Conservation (phyloP, 305 asterid genomes). For the Plantago rigida region DNA sequence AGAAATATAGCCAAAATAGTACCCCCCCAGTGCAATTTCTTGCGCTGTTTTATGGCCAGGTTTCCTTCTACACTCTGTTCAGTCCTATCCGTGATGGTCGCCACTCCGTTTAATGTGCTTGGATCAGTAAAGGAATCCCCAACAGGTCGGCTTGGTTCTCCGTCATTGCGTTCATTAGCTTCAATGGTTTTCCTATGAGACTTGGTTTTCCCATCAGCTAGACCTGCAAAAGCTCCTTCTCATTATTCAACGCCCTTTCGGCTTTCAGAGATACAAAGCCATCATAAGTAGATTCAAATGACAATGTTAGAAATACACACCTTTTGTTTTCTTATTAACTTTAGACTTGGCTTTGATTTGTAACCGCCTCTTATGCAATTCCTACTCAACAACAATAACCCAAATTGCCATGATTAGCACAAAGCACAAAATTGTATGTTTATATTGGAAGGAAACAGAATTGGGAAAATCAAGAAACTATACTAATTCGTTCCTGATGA, state of each 20-base stretch:
- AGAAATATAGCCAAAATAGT: conserved; percentile 11
- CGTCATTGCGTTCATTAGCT: conserved; percentile 23
- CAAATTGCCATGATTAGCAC: background rate
- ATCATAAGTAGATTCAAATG: too few relatives aligned
- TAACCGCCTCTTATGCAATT: conserved; percentile 65
- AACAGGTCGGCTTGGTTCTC: conserved; percentile 22
- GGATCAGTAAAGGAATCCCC: conserved; percentile 22
- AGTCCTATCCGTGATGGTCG: conserved; percentile 15
- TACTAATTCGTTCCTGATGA: too few relatives aligned
- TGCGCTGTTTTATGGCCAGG: conserved; percentile 33
- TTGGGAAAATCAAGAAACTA: background rate
- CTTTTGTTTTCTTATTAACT: conserved; percentile 43
- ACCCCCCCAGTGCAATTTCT: conserved; percentile 91
- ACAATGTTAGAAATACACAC: conserved; percentile 23
- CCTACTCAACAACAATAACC: conserved; percentile 32
- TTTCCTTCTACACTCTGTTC: conserved; percentile 25
- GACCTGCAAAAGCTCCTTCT: too few relatives aligned
- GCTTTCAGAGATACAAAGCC: too few relatives aligned
- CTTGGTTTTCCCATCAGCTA: conserved; percentile 31
- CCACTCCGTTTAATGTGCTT: conserved; percentile 23
- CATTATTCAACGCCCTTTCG: too few relatives aligned
- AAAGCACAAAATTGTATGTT: background rate
- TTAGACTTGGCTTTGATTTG: conserved; percentile 62
- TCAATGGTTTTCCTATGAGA: conserved; percentile 30
- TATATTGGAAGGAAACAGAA: too few relatives aligned